Evolutionary conservation across 2,329 filamentous ascomycete species (phyloP).

Genomic region (Thelonectria discophora): DNA sequence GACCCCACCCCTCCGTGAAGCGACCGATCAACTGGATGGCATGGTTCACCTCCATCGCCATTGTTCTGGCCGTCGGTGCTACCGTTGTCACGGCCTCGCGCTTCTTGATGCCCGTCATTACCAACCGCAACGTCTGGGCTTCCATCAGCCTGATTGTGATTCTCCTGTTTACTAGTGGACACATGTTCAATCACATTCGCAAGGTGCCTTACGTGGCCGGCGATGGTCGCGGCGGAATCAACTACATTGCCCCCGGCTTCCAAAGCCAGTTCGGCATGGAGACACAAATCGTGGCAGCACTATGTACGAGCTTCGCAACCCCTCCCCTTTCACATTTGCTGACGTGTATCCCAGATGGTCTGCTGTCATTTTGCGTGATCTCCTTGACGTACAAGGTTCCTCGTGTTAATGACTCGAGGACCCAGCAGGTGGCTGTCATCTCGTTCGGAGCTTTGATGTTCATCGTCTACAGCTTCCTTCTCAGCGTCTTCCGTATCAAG

Average conservation of each 20-base stretch:
- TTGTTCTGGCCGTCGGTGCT: slow-evolving; percentile 75
- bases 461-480: slow-evolving; percentile 89
- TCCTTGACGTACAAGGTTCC: slow-evolving; percentile 92
- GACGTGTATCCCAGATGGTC: slow-evolving; percentile 60
- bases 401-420: slow-evolving; percentile 78
- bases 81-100: slow-evolving; percentile 76
- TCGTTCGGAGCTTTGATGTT: slow-evolving; percentile 82
- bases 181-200: slow-evolving; percentile 99
- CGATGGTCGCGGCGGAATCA: slow-evolving; percentile 85
- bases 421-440: slow-evolving; percentile 83
- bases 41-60: slow-evolving; percentile 72
- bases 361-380: slow-evolving; percentile 90
- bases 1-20: slow-evolving; percentile 78
- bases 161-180: slow-evolving; percentile 91
- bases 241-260: slow-evolving; percentile 91
- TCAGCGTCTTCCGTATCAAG: slow-evolving; percentile 94
- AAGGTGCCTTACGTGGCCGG: slow-evolving; percentile 92
- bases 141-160: slow-evolving; percentile 88
- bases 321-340: slow-evolving; percentile 18
- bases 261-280: slow-evolving; percentile 94
- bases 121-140: slow-evolving; percentile 94
- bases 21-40: slow-evolving; percentile 89
- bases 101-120: slow-evolving; percentile 81
- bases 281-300: slow-evolving; percentile 91
- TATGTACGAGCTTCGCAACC: slow-evolving; percentile 71